Evolutionary conservation across 148 eudicot genomes (phyloP), one percentile per base, ranked within the genome.

Genomic region (Heliamphora exappendiculata): DNA sequence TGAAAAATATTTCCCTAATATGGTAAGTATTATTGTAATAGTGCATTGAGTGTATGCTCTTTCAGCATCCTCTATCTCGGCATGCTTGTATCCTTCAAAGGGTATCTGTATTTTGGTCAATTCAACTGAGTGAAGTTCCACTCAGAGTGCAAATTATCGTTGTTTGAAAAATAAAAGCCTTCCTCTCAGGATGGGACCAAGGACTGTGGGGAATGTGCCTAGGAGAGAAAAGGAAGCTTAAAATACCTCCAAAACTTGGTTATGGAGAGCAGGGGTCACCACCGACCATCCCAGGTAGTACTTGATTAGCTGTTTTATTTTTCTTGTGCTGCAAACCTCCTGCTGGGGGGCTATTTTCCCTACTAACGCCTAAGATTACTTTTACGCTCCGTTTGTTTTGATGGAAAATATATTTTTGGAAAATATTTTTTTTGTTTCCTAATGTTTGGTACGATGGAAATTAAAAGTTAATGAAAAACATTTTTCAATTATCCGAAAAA

Each of bases 221-320:
- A 12, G 96, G 97, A 63, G 97, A 94, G 82, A 94, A 94, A 85
- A 78, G 97, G 37, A 94, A 95, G 84, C 87, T 92, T 87, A 90
- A 90, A 82, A 94, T 92, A 50, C 98, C 98, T 59, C 66, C 80
- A 47, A 78, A 78, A 62, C 80, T 78, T 60, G 80, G 80, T 41
- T 70, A 78, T 31, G 80, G 98, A 45, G 97, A 90, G 10, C 84
- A 83, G 44, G 98, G 98, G 7, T 94, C 98, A 36, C 98, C 98
- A 28, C 98, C 98, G 26, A 89, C 80, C 36, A 94, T 94, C 78
- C 98, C 98, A 75, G 98, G 98, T 94, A 82, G 78, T 65, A 60
- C 44, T 73, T 17, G 36, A 14, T 29, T 7, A 62, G 39, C 47
- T 49, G 10, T 70, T 28, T 53, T 22, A 24, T 57, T 67, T 41